These are phyloP conservation scores for Chlorophyllum brunneum DNA, from an alignment of 768 basidiomycete species.

Conservation along the genomic window DNA sequence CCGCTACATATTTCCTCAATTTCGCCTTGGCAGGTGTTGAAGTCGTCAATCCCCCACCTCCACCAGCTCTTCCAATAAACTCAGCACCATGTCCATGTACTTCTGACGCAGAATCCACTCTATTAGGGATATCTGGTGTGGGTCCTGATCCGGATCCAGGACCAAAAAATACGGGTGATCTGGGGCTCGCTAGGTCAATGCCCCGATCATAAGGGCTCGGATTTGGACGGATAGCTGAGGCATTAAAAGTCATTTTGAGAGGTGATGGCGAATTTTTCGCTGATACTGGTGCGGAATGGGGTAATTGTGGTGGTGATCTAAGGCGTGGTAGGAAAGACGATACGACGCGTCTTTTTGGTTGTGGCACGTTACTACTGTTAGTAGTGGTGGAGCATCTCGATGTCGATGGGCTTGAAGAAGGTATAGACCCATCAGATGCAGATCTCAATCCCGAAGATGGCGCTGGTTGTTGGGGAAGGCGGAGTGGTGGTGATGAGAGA, in stretches of 20 bases:
- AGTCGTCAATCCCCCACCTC: not conserved
- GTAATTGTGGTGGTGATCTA: conserved; percentile 5
- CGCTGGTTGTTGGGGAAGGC: not conserved
- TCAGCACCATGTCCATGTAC: not conserved
- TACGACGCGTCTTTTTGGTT: conserved; percentile 4
- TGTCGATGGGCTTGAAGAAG: not conserved
- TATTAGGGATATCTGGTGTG: no score
- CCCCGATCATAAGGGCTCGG: no score
- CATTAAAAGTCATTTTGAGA: not conserved
- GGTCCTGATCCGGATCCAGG: not conserved
- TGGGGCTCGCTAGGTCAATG: no score
- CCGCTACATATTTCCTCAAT: not conserved
- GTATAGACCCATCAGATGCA: not conserved
- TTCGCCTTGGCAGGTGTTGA: conserved; percentile 4
- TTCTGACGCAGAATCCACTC: no score
- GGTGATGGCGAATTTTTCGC: conserved; percentile 12
- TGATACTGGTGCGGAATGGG: conserved; percentile 7
- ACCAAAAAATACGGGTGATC: not conserved
- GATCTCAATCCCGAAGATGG: not conserved
- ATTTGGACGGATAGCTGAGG: no score
- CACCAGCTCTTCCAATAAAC: not conserved
- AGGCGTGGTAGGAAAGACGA: conserved; percentile 15
- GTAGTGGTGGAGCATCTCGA: not conserved
- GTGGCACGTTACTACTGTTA: not conserved
- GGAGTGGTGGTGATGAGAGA: conserved; percentile 15